phyloP scores from a whole-genome alignment of 1,284 basidiomycete species.

The Retiboletus fuscus region DNA sequence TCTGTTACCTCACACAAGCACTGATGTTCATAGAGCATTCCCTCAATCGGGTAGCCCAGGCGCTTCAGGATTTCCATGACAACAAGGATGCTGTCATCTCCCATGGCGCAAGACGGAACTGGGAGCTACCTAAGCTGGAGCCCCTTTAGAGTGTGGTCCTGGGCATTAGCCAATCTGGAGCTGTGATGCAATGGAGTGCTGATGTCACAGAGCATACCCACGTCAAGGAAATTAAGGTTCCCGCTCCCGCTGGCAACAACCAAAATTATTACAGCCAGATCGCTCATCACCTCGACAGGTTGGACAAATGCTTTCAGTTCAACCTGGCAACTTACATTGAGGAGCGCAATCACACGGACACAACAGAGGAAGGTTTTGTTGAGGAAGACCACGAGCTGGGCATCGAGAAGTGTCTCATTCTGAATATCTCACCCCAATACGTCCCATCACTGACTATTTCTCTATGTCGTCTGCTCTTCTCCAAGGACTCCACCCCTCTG shows the following conservation, averaged over 20 bases:
- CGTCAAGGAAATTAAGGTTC: slow-evolving; percentile 16
- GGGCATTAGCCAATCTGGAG: slow-evolving; percentile 5
- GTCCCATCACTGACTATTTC: slow-evolving; percentile 21
- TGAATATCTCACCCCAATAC: not conserved
- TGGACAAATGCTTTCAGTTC: slow-evolving; percentile 19
- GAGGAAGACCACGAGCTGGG: slow-evolving; percentile 16
- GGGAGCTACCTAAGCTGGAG: not conserved
- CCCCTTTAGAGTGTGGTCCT: slow-evolving; percentile 1
- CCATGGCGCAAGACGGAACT: not conserved
- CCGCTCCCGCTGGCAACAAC: slow-evolving; percentile 17
- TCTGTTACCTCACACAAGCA: slow-evolving; percentile 19
- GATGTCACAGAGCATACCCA: slow-evolving; percentile 18
- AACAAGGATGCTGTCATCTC: slow-evolving; percentile 10
- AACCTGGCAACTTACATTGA: slow-evolving; percentile 9
- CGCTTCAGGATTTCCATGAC: slow-evolving; percentile 22
- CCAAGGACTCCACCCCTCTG: not conserved
- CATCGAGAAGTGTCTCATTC: not conserved
- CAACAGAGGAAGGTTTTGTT: not conserved
- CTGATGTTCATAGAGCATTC: slow-evolving; percentile 5
- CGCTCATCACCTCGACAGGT: slow-evolving; percentile 4
- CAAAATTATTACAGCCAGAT: slow-evolving; percentile 2
- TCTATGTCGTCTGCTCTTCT: not conserved
- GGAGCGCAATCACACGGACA: not conserved
- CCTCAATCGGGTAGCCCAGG: not conserved
- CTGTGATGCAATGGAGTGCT: slow-evolving; percentile 20